phyloP scores from a whole-genome alignment of 371 early-diverging fungal genomes.

The Rhizopus stolonifer region DNA sequence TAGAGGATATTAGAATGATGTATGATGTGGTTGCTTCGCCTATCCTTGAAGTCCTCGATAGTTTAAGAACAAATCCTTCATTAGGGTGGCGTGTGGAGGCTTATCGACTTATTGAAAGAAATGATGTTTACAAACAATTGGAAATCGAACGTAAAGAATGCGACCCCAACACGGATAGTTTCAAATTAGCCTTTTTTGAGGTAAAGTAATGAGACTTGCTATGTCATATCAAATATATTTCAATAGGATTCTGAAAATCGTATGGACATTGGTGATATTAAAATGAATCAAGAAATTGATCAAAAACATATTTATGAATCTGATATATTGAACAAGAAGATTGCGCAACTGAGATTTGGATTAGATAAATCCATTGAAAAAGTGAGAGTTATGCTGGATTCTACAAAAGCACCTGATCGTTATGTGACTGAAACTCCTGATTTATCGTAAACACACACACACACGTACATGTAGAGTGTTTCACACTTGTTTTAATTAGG shows the following conservation, averaged over 20 bases:
- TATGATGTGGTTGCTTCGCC: slow-evolving; percentile 49
- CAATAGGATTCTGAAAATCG: slow-evolving; percentile 6
- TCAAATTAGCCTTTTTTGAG: slow-evolving; percentile 14
- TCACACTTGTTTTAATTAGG: slow-evolving; percentile 8
- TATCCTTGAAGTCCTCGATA: slow-evolving; percentile 41
- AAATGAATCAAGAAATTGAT: slow-evolving; percentile 5
- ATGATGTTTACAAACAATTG: slow-evolving; percentile 62
- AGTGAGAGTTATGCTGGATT: slow-evolving; percentile 57
- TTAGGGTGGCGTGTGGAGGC: slow-evolving; percentile 42
- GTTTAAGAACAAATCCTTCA: slow-evolving; percentile 39
- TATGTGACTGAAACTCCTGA: slow-evolving; percentile 33
- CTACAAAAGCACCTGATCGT: slow-evolving; percentile 43
- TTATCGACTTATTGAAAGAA: slow-evolving; percentile 55
- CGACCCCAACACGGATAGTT: slow-evolving; percentile 18
- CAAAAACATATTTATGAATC: slow-evolving; percentile 15
- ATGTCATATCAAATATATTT: background rate
- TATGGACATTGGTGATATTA: slow-evolving; percentile 5
- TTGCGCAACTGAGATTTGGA: slow-evolving; percentile 58
- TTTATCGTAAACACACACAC: slow-evolving; percentile 39
- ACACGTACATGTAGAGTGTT: no score
- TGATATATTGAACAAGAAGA: slow-evolving; percentile 26
- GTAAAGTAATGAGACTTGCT: background rate
- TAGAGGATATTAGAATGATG: slow-evolving; percentile 42
- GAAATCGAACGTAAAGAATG: slow-evolving; percentile 4
- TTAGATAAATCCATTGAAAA: slow-evolving; percentile 66